Evolutionary conservation across 495 filamentous ascomycete species (phyloP), one percentile per base, ranked within the genome.

Genomic region (Aspergillus cavernicola): DNA sequence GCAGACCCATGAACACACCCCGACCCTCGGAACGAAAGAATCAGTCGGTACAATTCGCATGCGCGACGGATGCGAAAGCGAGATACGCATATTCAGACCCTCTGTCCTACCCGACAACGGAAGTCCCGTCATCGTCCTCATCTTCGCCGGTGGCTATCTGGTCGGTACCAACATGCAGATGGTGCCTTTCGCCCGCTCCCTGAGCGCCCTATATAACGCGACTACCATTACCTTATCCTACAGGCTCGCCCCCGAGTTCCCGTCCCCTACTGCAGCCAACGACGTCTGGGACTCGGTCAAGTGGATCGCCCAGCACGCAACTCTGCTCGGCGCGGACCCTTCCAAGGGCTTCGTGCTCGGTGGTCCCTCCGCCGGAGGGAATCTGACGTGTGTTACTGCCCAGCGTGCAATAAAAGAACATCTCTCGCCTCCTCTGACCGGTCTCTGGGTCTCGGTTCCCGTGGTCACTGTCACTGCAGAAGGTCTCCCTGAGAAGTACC

Each of bases 251-350:
- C 59, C 59, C 10, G 56, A 62, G 38, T 20, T 43, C 20, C 28
- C 39, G 1, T 62, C 55, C 46, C 59, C 59, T 12, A 54, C 59
- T 3, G 44, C 55, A 1, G 23, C 39, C 6, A 20, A 59, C 22
- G 59, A 62, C 36, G 42, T 42, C 18, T 59, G 56, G 55, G 59
- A 62, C 53, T 31, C 56, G 1, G 10, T 62, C 16, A 43, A 48
- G 12, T 62, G 59, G 59, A 22, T 58, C 16, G 51, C 56, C 7
- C 28, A 16, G 26, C 55, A 62, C 44, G 59, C 56, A 18, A 9
- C 46, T 3, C 16, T 46, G 2, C 23, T 62, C 16, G 55, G 55
- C 12, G 59, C 51, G 4, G 41, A 58, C 20, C 56, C 38, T 2
- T 16, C 28, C 23, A 12, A 19, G 12, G 59, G 59, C 4, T 62